Conservation (phyloP, 2,329 filamentous ascomycete genomes). For the Colletotrichum gloeosporioides region DNA sequence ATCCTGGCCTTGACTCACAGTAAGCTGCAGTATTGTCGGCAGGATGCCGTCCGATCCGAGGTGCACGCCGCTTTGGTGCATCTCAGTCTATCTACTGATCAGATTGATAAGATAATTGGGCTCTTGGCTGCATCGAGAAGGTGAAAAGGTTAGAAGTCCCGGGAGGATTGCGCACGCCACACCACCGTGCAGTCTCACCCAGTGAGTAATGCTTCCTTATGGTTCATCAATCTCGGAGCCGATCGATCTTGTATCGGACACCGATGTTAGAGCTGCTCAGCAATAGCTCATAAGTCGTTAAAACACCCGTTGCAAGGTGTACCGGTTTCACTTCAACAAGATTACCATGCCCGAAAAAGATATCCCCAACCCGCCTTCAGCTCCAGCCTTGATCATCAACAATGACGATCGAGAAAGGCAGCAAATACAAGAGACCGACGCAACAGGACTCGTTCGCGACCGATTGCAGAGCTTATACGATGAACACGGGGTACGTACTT, state of each 20-base stretch:
- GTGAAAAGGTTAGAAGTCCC: neutral
- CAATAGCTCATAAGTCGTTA: neutral
- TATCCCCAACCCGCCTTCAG: neutral
- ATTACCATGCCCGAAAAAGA: neutral
- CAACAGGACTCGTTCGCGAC: neutral
- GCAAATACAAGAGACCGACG: neutral
- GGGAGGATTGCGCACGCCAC: neutral
- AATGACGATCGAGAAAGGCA: neutral
- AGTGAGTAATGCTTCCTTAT: neutral
- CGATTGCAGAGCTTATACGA: neutral
- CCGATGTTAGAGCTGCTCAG: rapidly evolving
- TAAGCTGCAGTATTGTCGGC: neutral
- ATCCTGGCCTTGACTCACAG: neutral
- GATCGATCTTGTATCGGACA: neutral
- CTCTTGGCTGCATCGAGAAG: neutral
- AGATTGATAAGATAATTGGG: neutral
- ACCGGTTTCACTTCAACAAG: rapidly evolving
- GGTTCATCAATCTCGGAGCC: neutral
- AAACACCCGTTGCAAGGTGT: rapidly evolving
- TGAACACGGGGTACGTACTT: neutral
- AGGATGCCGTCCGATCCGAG: no score
- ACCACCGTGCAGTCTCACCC: neutral
- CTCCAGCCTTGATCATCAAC: neutral
- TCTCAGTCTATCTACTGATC: neutral
- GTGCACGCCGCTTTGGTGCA: rapidly evolving